Percentiles rank a stretch among this genome's conserved stretches.
These are phyloP conservation scores for Penicillium crystallinum DNA, from an alignment of 495 filamentous ascomycete genomes.

Conservation along the genomic window DNA sequence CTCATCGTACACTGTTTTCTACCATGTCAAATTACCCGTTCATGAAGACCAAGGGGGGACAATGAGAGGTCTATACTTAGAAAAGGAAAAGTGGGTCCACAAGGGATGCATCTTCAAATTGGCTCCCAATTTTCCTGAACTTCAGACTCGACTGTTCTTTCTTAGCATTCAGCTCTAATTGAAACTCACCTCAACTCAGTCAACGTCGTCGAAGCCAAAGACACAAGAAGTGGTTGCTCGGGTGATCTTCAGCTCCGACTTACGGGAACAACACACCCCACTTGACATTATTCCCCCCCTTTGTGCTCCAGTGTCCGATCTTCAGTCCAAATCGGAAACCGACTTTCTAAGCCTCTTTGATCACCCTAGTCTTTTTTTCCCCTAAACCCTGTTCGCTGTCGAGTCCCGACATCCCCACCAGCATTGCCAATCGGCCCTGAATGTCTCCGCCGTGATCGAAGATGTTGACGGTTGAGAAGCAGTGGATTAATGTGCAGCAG, in stretches of 20 bases:
- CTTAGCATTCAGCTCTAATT: neutral
- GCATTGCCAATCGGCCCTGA: constrained; percentile 33
- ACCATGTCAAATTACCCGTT: neutral
- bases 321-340: constrained; percentile 8
- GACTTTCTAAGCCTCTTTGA: constrained; percentile 3
- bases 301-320: constrained; percentile 5
- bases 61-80: constrained; percentile 1
- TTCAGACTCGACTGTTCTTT: neutral
- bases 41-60: neutral
- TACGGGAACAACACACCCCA: constrained; percentile 12
- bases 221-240: constrained; percentile 14
- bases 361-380: constrained; percentile 1
- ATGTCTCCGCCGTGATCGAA: constrained; percentile 32
- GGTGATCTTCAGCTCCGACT: constrained; percentile 16
- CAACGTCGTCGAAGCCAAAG: neutral
- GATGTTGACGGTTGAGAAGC: constrained; percentile 70
- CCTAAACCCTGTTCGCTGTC: constrained; percentile 4
- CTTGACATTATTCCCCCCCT: constrained; percentile 1
- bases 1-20: neutral
- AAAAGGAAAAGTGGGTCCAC: constrained; percentile 3
- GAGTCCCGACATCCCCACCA: constrained; percentile 6
- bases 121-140: neutral
- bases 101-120: constrained; percentile 7
- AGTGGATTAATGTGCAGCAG: constrained; percentile 94
- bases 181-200: neutral